These are phyloP conservation scores for Parmelia sp. DNA, from an alignment of 495 filamentous ascomycete genomes.

Conservation along the genomic window DNA sequence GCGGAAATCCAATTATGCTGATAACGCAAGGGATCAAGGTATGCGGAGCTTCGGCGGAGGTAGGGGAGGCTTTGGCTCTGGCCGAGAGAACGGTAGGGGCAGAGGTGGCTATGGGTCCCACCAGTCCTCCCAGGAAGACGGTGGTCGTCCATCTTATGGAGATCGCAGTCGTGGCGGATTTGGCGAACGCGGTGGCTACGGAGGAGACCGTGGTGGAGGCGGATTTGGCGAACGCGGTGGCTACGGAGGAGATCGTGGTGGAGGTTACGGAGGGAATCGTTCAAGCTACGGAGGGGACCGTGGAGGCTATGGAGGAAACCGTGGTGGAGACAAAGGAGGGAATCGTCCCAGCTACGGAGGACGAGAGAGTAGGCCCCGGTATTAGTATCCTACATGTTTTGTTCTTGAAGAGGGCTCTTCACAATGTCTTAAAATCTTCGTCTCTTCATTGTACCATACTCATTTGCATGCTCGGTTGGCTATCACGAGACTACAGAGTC, in stretches of 20 bases:
- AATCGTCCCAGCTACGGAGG: background rate
- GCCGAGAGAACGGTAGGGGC: background rate
- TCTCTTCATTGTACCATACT: background rate
- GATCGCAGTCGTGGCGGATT: background rate
- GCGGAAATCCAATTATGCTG: background rate
- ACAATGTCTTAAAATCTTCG: background rate
- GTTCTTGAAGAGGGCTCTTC: background rate
- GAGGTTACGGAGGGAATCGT: conserved; percentile 4
- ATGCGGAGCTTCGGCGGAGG: background rate
- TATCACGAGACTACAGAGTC: background rate
- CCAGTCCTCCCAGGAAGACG: background rate
- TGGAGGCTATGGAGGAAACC: background rate
- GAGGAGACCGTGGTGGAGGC: background rate
- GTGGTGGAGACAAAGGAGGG: background rate
- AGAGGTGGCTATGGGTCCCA: background rate
- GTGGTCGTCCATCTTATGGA: conserved; percentile 11
- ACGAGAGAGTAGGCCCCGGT: background rate
- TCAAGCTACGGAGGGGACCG: conserved; percentile 8
- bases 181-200: background rate
- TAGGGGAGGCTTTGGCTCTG: background rate
- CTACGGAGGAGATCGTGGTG: background rate
- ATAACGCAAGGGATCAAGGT: background rate
- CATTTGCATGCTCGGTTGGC: background rate
- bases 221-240: background rate
- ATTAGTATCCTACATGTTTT: background rate